Evolutionary conservation across 345 rosid species (phyloP), one percentile per base, ranked within the genome.

Genomic region (Dipteronia dyeriana): DNA sequence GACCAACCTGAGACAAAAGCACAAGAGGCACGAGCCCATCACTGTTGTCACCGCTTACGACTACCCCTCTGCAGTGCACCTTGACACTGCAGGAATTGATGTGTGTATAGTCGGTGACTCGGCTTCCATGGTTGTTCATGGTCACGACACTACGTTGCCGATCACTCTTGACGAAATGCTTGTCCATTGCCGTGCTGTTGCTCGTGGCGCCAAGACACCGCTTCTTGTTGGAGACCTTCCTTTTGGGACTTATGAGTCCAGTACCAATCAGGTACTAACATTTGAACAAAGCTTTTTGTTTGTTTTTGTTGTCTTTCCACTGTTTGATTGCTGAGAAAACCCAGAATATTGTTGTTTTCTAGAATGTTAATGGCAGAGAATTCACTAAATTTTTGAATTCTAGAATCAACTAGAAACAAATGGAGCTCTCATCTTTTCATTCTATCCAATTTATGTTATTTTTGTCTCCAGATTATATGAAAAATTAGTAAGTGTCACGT

Each of bases 111-210:
- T 94, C 9, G 99, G 99, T 5, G 97, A 96, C 80, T 92, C 99
- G 0, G 97, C 98, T 45, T 79, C 98, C 66, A 96, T 96, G 98
- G 99, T 94, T 39, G 94, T 96, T 69, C 99, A 96, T 82, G 97
- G 98, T 20, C 87, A 92, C 62, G 99, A 92, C 86, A 96, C 97
- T 26, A 96, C 98, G 3, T 96, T 96, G 77, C 99, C 97, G 20
- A 89, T 96, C 83, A 63, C 95, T 25, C 89, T 96, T 17, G 97
- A 92, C 0, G 98, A 96, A 79, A 96, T 96, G 97, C 95, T 96
- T 45, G 94, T 90, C 76, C 99, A 92, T 53, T 92, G 94, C 81
- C 91, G 98, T 45, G 82, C 97, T 23, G 99, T 94, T 10, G 94
- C 94, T 59, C 92, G 97, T 3, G 97, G 98, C 23, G 98, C 97